Base-by-base conservation (phyloP, 148 eudicot species). In the Fallopia convolvulus region DNA sequence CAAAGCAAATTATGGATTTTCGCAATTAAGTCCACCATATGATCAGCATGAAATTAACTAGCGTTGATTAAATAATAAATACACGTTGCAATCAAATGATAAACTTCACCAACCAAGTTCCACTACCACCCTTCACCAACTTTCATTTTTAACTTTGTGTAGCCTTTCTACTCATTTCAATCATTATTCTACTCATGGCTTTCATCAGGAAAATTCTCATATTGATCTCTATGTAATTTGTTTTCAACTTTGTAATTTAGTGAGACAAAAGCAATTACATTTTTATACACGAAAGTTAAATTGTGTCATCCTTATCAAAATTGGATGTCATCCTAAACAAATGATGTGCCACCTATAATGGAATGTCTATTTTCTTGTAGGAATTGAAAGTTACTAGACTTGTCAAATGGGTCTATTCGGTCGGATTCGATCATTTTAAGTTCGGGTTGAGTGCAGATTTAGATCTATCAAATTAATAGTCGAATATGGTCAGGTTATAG, bases 81-180 rank as follows among this genome's bases (percentile, higher is more conserved):
- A 58, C 65, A 58, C 65, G 65, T 32, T 65, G 70, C 41, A 30
- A 20, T 12, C 66, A 11, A 4, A 63, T 1, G 70, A 63, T 12
- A 63, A 63, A 30, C 70, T 32, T 8, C 41, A 68, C 72, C 72
- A 9, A 68, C 72, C 44, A 14, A 17, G 21, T 17, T 68, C 72
- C 72, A 68, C 21, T 39, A 68, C 15, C 72, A 36, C 44, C 20
- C 72, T 68, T 68, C 46, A 68, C 46, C 72, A 68, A 36, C 72
- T 46, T 6, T 66, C 42, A 15, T 33, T 66, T 9, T 63, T 36
- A 63, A 15, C 72, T 14, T 66, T 15, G 1, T 68, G 46, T 32
- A 32, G 46, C 20, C 72, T 10, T 66, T 36, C 72, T 66, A 5
- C 0, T 33, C 72, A 17, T 66, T 23, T 30, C 3, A 61, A 61